Percentiles rank a stretch among this genome's conserved stretches.
These are phyloP conservation scores for Chaetomium cochliodes DNA, from an alignment of 495 filamentous ascomycete genomes.

Conservation along the genomic window DNA sequence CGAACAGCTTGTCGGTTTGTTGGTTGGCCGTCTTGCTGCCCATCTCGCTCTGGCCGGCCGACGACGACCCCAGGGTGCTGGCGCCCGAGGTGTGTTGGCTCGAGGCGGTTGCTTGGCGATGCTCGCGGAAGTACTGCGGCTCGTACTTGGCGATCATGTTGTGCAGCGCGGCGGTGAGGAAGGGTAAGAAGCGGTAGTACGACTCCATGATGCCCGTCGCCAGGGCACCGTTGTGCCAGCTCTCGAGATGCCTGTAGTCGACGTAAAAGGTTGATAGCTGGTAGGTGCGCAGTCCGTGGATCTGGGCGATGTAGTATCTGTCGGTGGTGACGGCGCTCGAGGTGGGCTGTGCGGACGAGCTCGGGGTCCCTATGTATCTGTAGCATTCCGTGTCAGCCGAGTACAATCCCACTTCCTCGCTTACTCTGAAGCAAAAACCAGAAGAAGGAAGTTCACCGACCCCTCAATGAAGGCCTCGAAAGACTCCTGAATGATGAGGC, in stretches of 20 bases:
- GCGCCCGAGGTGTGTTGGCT: slow-evolving; percentile 64
- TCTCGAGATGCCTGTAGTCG: slow-evolving; percentile 84
- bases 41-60: slow-evolving; percentile 62
- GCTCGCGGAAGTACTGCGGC: slow-evolving; percentile 87
- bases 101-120: slow-evolving; percentile 69
- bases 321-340: slow-evolving; percentile 76
- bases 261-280: slow-evolving; percentile 95
- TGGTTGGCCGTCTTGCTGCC: slow-evolving; percentile 79
- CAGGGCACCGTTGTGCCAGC: slow-evolving; percentile 67
- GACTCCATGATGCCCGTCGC: slow-evolving; percentile 80
- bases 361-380: slow-evolving; percentile 75
- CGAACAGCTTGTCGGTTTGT: slow-evolving; percentile 94
- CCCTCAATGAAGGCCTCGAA: slow-evolving; percentile 89
- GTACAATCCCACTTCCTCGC: no score
- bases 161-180: slow-evolving; percentile 84
- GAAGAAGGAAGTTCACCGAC: slow-evolving; percentile 46
- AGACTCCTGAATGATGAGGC: slow-evolving; percentile 75
- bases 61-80: slow-evolving; percentile 53
- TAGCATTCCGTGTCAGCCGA: background rate
- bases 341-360: slow-evolving; percentile 66
- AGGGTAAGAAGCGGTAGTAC: slow-evolving; percentile 95
- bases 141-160: slow-evolving; percentile 92
- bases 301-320: slow-evolving; percentile 95
- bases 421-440: background rate
- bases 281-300: slow-evolving; percentile 81